A percentile compares a stretch with the other conserved stretches of the same genome.
Evolutionary conservation across 2,329 filamentous ascomycete genomes (phyloP).

Genomic region (Sporothrix phasma): DNA sequence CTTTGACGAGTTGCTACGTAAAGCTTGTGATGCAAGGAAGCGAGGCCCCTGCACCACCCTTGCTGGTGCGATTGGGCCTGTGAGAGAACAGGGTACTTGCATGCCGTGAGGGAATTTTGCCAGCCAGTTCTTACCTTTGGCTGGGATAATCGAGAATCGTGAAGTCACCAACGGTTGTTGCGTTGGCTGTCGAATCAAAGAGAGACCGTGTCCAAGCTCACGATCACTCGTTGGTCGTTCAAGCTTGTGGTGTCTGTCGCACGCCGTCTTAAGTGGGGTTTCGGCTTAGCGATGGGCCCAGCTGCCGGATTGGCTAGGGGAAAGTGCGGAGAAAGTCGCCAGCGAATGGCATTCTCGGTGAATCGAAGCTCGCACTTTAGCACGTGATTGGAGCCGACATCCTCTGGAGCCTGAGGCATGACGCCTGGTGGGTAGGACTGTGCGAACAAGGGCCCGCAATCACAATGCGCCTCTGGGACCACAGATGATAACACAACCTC

Average conservation of each 20-base stretch:
- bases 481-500: too few relatives aligned
- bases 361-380: background rate
- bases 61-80: background rate
- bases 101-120: background rate
- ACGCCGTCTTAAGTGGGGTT: background rate
- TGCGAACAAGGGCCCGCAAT: too few relatives aligned
- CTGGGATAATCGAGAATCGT: background rate
- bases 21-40: background rate
- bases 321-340: background rate
- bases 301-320: background rate
- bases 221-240: background rate
- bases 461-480: too few relatives aligned
- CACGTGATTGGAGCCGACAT: background rate
- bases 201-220: background rate
- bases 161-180: background rate
- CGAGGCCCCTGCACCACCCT: background rate
- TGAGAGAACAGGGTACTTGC: background rate
- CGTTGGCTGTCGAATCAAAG: background rate
- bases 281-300: background rate
- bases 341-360: constrained; percentile 15
- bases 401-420: too few relatives aligned
- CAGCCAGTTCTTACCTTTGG: background rate
- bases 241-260: background rate
- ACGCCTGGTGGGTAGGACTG: background rate
- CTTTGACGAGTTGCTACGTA: too few relatives aligned